A percentile compares a stretch with the other conserved stretches of the same genome.
Conservation (phyloP, 345 rosid species). For the Cardamine occulta region DNA sequence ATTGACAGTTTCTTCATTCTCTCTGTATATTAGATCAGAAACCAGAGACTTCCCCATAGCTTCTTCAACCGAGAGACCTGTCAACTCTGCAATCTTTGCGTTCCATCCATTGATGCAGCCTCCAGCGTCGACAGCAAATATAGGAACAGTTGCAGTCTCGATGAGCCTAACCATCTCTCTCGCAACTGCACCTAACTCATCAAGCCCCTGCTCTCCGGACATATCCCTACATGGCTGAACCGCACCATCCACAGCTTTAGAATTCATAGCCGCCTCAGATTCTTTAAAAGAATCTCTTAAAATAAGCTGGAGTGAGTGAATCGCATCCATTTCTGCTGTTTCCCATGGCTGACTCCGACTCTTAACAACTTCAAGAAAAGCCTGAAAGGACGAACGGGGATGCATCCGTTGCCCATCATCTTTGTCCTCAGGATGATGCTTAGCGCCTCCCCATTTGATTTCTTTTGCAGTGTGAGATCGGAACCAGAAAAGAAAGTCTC, state of each 20-base stretch:
- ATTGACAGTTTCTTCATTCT: conserved; percentile 74
- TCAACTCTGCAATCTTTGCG: conserved; percentile 86
- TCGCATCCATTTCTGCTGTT: conserved; percentile 97
- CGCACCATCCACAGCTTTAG: conserved; percentile 54
- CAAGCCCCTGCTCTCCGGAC: conserved; percentile 68
- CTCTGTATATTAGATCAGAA: conserved; percentile 75
- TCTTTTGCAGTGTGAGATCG: conserved; percentile 97
- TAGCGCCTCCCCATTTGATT: conserved; percentile 99
- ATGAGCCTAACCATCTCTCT: conserved; percentile 99
- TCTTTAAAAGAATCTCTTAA: conserved; percentile 87
- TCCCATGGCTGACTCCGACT: conserved; percentile 96
- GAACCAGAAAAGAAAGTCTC: conserved; percentile 94
- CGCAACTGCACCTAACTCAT: conserved; percentile 94
- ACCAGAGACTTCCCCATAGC: conserved; percentile 96
- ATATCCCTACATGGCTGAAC: conserved; percentile 57
- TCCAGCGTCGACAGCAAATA: conserved; percentile 88
- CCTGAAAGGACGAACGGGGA: conserved; percentile 96
- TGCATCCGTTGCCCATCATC: conserved; percentile 98
- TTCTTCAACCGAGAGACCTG: conserved; percentile 88
- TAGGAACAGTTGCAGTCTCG: conserved; percentile 96
- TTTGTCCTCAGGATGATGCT: conserved; percentile 96
- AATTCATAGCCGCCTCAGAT: conserved; percentile 64
- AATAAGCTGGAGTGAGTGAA: conserved; percentile 97
- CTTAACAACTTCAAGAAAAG: conserved; percentile 97
- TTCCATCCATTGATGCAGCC: conserved; percentile 97